Evolutionary conservation across 371 early-diverging fungal genomes (phyloP).

Genomic region (Apophysomyces sp.): DNA sequence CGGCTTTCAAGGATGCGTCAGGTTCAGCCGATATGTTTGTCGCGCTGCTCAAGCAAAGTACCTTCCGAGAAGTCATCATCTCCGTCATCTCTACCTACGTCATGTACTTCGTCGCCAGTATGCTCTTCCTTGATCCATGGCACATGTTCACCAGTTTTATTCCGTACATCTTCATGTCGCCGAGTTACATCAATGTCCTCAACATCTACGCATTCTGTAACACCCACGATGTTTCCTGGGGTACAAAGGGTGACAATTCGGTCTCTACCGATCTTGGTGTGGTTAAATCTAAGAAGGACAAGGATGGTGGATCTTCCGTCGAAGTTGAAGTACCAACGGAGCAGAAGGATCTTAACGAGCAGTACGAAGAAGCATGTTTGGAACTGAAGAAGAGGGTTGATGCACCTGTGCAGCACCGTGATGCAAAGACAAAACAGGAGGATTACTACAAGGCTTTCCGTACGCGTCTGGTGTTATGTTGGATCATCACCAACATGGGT

Average conservation of each 20-base stretch:
- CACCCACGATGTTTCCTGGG: conserved; percentile 79
- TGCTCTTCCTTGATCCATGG: conserved; percentile 71
- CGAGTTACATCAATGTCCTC: conserved; percentile 86
- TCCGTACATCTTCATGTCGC: conserved; percentile 75
- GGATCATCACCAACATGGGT: conserved; percentile 82
- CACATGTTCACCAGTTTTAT: conserved; percentile 72
- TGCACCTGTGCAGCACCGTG: conserved; percentile 61
- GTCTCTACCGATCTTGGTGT: conserved; percentile 47
- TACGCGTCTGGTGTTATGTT: conserved; percentile 78
- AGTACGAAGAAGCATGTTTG: conserved; percentile 69
- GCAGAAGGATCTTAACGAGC: conserved; percentile 73
- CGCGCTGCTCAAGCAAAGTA: conserved; percentile 25
- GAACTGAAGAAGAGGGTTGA: conserved; percentile 50
- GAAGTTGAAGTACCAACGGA: conserved; percentile 76
- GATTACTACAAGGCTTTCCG: conserved; percentile 91
- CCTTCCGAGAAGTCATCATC: conserved; percentile 59
- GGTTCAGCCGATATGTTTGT: conserved; percentile 14
- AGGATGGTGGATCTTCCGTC: conserved; percentile 33
- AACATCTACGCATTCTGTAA: conserved; percentile 91
- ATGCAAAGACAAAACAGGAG: conserved; percentile 81
- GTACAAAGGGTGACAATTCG: conserved; percentile 44
- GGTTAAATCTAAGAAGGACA: conserved; percentile 42
- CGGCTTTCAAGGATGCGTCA: conserved; percentile 19
- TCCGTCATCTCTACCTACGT: conserved; percentile 65
- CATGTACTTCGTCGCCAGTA: conserved; percentile 61